Base-by-base conservation (phyloP, 169 alveolate genomes). In the Ichthyophthirius multifiliis region DNA sequence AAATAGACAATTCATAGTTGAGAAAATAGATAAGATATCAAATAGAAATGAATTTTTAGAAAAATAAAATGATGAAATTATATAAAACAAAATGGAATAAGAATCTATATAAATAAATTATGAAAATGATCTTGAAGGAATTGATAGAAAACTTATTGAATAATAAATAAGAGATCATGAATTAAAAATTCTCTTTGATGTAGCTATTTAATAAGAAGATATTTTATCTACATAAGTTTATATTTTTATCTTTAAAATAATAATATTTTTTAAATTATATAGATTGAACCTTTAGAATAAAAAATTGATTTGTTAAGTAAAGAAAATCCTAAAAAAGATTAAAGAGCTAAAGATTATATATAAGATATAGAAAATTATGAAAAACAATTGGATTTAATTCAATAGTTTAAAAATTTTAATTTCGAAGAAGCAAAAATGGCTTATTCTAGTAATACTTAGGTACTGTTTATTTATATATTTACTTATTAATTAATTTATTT, bases 401-500 rank as follows among this genome's bases (percentile, higher is more conserved):
- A 27, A 3, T 39, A 55, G 31, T 55, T 55, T 27, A 55, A 55
- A 55, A 55, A 55, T 39, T 55, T 55, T 55, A 55, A 55, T 39
- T 27, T 55, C 5, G 71, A 55, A 55, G 71, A 55, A 55, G 71
- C 71, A 27, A 55, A 55, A n/a, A 55, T 55, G 71, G 71, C 71
- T 55, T 55, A 55, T 23, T 34, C 71, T 1, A 27, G 43, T 1
- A 55, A 55, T 27, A 55, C 23, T 23, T 39, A 55, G 31, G 71
- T n/a, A n/a, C n/a, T n/a, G n/a, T n/a, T n/a, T n/a, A n/a, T n/a
- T n/a, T n/a, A n/a, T 55, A 55, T 27, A 55, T 15, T 10, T 41
- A 13, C 9, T 0, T 5, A 55, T 55, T 55, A 18, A 27, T 23
- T 55, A 10, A 3, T 3, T 4, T 16, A 27, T 47, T 18, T 18